Conservation (phyloP, 305 asterid species). For the Andrographis paniculata region DNA sequence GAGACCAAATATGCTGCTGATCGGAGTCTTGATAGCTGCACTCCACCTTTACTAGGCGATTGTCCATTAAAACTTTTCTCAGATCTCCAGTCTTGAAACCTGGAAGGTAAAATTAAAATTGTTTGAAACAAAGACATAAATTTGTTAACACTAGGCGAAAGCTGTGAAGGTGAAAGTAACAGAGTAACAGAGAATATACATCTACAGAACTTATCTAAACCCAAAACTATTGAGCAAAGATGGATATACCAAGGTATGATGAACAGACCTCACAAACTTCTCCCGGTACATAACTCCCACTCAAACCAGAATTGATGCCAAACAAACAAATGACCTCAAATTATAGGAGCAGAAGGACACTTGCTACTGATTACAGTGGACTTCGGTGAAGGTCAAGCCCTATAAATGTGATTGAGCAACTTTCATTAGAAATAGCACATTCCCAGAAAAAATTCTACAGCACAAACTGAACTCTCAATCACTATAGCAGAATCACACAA, state of each 20-base stretch:
- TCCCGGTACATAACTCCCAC: slow-evolving; percentile 33
- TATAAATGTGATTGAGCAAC: slow-evolving; percentile 12
- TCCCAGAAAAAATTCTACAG: slow-evolving; percentile 13
- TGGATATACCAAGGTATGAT: slow-evolving; percentile 15
- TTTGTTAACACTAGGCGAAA: neutral
- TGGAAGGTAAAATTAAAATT: slow-evolving; percentile 14
- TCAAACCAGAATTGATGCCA: slow-evolving; percentile 13
- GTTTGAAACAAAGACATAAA: neutral
- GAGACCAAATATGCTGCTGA: slow-evolving; percentile 30
- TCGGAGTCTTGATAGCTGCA: slow-evolving; percentile 24
- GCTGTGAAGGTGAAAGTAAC: neutral
- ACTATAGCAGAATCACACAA: neutral
- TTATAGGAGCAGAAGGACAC: slow-evolving; percentile 7
- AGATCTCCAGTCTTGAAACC: slow-evolving; percentile 46
- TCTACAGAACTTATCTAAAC: slow-evolving; percentile 7
- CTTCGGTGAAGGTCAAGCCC: slow-evolving; percentile 16
- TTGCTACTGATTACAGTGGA: slow-evolving; percentile 16
- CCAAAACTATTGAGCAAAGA: slow-evolving; percentile 7
- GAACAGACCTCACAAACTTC: slow-evolving; percentile 44
- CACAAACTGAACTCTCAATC: slow-evolving; percentile 13
- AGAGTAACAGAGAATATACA: slow-evolving; percentile 2
- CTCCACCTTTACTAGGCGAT: slow-evolving; percentile 25
- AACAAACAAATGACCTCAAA: slow-evolving; percentile 6
- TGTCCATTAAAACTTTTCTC: slow-evolving; percentile 29
- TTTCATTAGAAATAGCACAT: slow-evolving; percentile 14